Evolutionary conservation across 2,329 filamentous ascomycete genomes (phyloP), one percentile per base, ranked within the genome.

Genomic region (Simplicillium sp.): DNA sequence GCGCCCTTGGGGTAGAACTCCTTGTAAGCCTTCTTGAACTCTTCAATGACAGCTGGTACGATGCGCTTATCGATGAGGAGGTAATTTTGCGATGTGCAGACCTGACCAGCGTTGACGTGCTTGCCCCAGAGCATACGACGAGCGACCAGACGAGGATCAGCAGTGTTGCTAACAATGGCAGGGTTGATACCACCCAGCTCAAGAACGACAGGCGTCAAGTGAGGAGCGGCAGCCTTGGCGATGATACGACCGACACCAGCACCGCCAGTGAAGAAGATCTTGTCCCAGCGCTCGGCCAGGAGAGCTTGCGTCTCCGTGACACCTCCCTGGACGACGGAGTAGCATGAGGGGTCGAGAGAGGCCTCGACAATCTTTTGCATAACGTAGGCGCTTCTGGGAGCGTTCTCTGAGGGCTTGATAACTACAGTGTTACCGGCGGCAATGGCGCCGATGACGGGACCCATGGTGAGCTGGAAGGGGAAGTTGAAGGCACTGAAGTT

Each of bases 211-310:
- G 65, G 62, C 0, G 68, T 70, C n/a, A 71, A 55, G 43, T 68
- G 49, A 33, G 63, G 64, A 3, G 66, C 66, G 3, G 68, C 67
- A 4, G 65, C 64, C 1, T 49, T 47, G 38, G 56, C 51, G 13
- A 71, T 50, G 11, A 62, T 55, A 17, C 56, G 58, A 7, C 53
- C 67, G 12, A 68, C 53, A 13, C 46, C 53, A 9, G 56, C 51
- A 1, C 60, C 64, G 1, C 67, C 67, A 0, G 66, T 70, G 48
- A 64, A 70, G 53, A 69, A 70, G 35, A 70, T 65, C 42, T 67
- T 60, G 46, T 68, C 54, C 44, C 61, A 69, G 38, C 56, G 58
- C 8, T 56, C 50, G 25, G 60, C 49, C 2, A 70, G 54, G 3
- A 70, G 50, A 7, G 53, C 34, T 4, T 48, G 44, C 33, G 59